Percentiles rank a stretch among this genome's conserved stretches.
These are phyloP conservation scores for Bifiguratus adelaidae DNA, from an alignment of 192 early-diverging fungal genomes.

Conservation along the genomic window DNA sequence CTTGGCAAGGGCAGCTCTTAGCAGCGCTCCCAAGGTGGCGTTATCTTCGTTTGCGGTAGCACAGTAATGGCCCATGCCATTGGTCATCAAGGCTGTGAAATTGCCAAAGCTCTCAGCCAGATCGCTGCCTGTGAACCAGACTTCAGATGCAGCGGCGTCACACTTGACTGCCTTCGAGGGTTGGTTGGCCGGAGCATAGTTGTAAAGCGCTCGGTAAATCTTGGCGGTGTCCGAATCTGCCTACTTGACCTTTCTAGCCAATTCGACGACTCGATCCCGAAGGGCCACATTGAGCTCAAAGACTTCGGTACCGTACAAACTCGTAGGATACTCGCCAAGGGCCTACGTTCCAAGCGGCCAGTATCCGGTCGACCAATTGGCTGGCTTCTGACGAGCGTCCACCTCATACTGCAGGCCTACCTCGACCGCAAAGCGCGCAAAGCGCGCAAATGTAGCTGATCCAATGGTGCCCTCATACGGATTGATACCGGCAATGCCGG, in stretches of 20 bases:
- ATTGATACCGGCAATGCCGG: not conserved
- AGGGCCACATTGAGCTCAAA: conserved; percentile 1
- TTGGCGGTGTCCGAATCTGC: not conserved
- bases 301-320: conserved; percentile 1
- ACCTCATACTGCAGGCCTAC: not conserved
- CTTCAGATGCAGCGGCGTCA: not conserved
- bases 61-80: conserved; percentile 1
- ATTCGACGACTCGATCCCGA: not conserved
- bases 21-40: conserved; percentile 1
- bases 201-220: not conserved
- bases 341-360: not conserved
- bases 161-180: not conserved
- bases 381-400: conserved; percentile 1
- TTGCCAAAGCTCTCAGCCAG: conserved; percentile 2
- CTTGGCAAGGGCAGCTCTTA: not conserved
- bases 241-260: not conserved
- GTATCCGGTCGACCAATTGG: conserved; percentile 1
- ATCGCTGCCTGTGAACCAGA: not conserved
- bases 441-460: not conserved
- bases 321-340: not conserved
- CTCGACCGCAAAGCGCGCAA: conserved; percentile 4
- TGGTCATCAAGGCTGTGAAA: not conserved
- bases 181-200: not conserved
- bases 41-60: conserved; percentile 6
- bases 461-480: conserved; percentile 1